A percentile compares a stretch with the other conserved stretches of the same genome.
These are phyloP conservation scores for Gossypium ekmanianum DNA, from an alignment of 345 rosid genomes.

Conservation along the genomic window DNA sequence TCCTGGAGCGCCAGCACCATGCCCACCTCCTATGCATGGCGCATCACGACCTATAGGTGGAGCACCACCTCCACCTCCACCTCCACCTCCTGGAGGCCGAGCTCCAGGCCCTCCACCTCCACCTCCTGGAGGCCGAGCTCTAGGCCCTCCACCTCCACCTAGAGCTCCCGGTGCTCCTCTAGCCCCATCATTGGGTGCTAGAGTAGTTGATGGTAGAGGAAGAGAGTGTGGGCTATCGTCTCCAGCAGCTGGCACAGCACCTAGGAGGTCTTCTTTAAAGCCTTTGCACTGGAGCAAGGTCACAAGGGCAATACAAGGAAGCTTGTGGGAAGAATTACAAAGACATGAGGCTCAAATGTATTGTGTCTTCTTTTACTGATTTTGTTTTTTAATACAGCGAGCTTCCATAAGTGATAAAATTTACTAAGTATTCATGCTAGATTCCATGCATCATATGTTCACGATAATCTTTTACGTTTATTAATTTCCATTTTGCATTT, in stretches of 20 bases:
- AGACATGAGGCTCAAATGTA: constrained; percentile 82
- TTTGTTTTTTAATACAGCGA: constrained; percentile 8
- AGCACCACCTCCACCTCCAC: constrained; percentile 39
- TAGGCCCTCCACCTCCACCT: constrained; percentile 51
- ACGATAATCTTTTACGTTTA: constrained; percentile 10
- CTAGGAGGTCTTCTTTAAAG: constrained; percentile 77
- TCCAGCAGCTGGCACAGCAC: constrained; percentile 40
- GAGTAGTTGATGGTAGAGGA: constrained; percentile 30
- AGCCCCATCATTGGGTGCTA: constrained; percentile 39
- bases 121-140: constrained; percentile 31
- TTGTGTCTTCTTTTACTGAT: constrained; percentile 24
- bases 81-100: constrained; percentile 35
- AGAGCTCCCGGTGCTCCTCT: constrained; percentile 72
- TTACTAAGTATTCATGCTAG: constrained; percentile 12
- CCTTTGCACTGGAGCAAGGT: constrained; percentile 99
- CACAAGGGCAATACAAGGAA: constrained; percentile 95
- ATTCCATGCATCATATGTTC: background rate
- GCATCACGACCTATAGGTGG: constrained; percentile 37
- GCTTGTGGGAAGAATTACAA: constrained; percentile 98
- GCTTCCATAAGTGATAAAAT: constrained; percentile 7
- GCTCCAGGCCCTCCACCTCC: constrained; percentile 44
- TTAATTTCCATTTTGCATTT: constrained; percentile 6
- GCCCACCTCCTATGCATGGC: constrained; percentile 34
- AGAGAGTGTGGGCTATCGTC: constrained; percentile 76
- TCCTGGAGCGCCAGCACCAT: constrained; percentile 40